These are phyloP conservation scores for Pichia deserticola DNA, from an alignment of 805 yeast species.

Conservation along the genomic window DNA sequence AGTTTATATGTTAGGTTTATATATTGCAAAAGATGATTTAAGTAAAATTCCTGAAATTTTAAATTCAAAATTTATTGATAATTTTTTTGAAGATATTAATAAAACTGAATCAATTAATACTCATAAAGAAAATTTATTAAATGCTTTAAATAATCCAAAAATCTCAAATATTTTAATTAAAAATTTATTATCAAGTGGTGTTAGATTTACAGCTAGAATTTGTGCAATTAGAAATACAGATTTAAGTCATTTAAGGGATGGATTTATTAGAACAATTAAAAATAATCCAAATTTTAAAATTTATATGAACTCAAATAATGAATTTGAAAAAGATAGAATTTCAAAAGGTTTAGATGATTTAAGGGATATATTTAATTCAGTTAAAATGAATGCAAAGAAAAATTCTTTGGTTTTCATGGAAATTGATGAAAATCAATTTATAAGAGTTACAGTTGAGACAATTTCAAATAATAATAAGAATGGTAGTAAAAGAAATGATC, in stretches of 20 bases:
- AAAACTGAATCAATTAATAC: slow-evolving; percentile 11
- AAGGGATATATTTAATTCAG: slow-evolving; percentile 44
- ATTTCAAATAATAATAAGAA: slow-evolving; percentile 7
- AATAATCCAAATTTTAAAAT: slow-evolving; percentile 55
- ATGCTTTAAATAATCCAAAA: slow-evolving; percentile 43
- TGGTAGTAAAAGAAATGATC: neutral
- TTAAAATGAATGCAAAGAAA: slow-evolving; percentile 68
- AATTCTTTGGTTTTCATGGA: slow-evolving; percentile 61
- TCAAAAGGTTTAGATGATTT: slow-evolving; percentile 56
- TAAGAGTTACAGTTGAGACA: slow-evolving; percentile 29
- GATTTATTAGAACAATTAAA: slow-evolving; percentile 71
- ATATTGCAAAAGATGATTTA: slow-evolving; percentile 57
- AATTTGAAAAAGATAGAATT: slow-evolving; percentile 28
- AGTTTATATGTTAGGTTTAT: slow-evolving; percentile 83
- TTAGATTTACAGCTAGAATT: slow-evolving; percentile 64
- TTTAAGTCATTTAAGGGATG: slow-evolving; percentile 83
- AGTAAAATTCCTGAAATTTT: slow-evolving; percentile 33
- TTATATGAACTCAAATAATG: slow-evolving; percentile 34
- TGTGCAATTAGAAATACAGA: slow-evolving; percentile 89
- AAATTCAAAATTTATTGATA: slow-evolving; percentile 35
- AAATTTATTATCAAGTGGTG: slow-evolving; percentile 49
- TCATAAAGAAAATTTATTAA: slow-evolving; percentile 34
- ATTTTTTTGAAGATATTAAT: slow-evolving; percentile 18
- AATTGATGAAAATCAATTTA: slow-evolving; percentile 38
- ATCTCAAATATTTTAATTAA: slow-evolving; percentile 47